These are phyloP conservation scores for Trichoderma virens DNA, from an alignment of 495 filamentous ascomycete species.

Conservation along the genomic window DNA sequence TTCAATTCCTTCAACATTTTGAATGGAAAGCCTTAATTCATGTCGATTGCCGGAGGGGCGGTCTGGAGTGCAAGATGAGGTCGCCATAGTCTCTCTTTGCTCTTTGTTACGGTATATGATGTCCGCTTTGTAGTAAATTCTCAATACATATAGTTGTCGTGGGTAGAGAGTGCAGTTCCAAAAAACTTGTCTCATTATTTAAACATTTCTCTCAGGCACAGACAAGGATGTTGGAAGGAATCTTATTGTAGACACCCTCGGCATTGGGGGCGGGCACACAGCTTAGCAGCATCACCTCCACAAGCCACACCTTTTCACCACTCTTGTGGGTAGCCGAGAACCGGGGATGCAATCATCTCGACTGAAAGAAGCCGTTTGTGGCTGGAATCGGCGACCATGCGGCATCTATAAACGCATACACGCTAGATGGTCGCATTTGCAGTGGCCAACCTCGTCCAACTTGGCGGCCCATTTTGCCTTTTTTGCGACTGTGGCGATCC, in stretches of 20 bases:
- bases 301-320: neutral
- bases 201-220: neutral
- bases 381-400: neutral
- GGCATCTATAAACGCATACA: neutral
- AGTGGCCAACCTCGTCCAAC: neutral
- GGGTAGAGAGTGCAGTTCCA: neutral
- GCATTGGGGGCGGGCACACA: conserved; percentile 4
- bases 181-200: neutral
- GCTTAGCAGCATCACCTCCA: neutral
- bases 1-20: neutral
- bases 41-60: neutral
- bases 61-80: neutral
- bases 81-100: neutral
- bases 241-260: neutral
- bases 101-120: too few species aligned
- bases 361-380: neutral
- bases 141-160: too few species aligned
- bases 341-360: neutral
- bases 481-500: conserved; percentile 5
- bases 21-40: neutral
- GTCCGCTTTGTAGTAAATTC: too few species aligned
- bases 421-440: neutral
- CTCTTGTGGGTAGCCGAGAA: neutral
- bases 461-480: conserved; percentile 8
- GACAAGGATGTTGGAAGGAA: conserved; percentile 1